Percentiles rank a stretch among this genome's conserved stretches.
These are phyloP conservation scores for Gossypium stocksii DNA, from an alignment of 345 rosid genomes.

Conservation along the genomic window DNA sequence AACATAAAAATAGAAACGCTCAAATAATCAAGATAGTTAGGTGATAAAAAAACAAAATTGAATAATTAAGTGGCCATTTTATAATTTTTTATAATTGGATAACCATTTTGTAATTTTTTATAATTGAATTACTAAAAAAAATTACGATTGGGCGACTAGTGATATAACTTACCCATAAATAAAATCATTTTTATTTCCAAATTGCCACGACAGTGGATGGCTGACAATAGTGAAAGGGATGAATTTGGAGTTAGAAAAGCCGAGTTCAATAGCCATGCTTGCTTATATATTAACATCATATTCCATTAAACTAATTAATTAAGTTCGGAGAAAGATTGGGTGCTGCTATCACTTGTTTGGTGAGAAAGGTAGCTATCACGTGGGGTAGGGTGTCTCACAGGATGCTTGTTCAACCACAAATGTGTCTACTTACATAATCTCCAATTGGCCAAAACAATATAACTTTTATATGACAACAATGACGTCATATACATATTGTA, in stretches of 20 bases:
- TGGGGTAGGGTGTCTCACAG: background rate
- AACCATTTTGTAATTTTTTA: rapidly evolving
- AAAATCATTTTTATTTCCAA: background rate
- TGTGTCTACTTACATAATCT: background rate
- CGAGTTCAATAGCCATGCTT: background rate
- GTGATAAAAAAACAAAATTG: too few species aligned
- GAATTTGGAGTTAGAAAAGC: background rate
- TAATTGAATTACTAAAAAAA: too few species aligned
- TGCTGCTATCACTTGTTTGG: slow-evolving; percentile 4
- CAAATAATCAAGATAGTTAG: too few species aligned
- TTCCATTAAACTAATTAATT: background rate
- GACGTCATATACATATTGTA: background rate
- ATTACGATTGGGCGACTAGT: too few species aligned
- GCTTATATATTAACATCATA: background rate
- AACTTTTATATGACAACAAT: background rate
- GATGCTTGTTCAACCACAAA: background rate
- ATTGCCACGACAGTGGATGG: background rate
- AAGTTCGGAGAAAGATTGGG: background rate
- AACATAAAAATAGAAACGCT: too few species aligned
- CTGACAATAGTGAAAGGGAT: background rate
- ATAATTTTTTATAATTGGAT: rapidly evolving
- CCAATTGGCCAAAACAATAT: background rate
- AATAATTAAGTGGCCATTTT: too few species aligned
- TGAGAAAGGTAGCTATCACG: background rate
- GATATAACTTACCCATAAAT: too few species aligned